phyloP scores from a whole-genome alignment of 1,284 basidiomycete genomes.

The Ustanciosporium gigantosporum region DNA sequence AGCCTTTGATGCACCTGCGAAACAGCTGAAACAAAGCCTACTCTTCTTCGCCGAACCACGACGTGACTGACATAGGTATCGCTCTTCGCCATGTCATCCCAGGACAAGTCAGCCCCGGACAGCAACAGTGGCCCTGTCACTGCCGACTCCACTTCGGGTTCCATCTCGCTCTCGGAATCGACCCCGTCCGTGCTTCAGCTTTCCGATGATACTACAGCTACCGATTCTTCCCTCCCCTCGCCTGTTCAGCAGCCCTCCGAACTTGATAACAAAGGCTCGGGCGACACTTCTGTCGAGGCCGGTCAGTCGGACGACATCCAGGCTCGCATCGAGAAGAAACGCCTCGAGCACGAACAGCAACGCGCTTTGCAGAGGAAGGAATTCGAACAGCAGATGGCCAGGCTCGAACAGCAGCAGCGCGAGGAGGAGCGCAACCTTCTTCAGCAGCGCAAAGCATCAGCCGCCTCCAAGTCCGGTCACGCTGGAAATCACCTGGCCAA shows the following conservation, averaged over 20 bases:
- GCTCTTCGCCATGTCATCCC: too few relatives aligned
- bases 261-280: constrained; percentile 2
- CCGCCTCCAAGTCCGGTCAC: not conserved
- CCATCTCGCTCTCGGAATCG: constrained; percentile 34
- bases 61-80: too few relatives aligned
- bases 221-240: constrained; percentile 17
- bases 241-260: constrained; percentile 7
- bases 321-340: constrained; percentile 44
- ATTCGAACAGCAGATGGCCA: constrained; percentile 48
- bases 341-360: constrained; percentile 48
- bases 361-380: constrained; percentile 45
- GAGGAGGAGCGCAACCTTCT: constrained; percentile 44
- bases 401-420: constrained; percentile 44
- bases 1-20: too few relatives aligned
- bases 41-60: too few relatives aligned
- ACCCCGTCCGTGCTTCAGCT: constrained; percentile 21
- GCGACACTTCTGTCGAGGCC: not conserved
- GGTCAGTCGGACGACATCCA: too few relatives aligned
- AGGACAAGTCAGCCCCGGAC: constrained; percentile 14
- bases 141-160: constrained; percentile 20
- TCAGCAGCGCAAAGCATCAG: constrained; percentile 1
- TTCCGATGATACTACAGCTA: constrained; percentile 14
- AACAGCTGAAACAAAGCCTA: too few relatives aligned
- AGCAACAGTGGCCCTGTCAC: not conserved
- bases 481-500: not conserved